These are phyloP conservation scores for Neurospora sp. DNA, from an alignment of 495 filamentous ascomycete species.

Conservation along the genomic window DNA sequence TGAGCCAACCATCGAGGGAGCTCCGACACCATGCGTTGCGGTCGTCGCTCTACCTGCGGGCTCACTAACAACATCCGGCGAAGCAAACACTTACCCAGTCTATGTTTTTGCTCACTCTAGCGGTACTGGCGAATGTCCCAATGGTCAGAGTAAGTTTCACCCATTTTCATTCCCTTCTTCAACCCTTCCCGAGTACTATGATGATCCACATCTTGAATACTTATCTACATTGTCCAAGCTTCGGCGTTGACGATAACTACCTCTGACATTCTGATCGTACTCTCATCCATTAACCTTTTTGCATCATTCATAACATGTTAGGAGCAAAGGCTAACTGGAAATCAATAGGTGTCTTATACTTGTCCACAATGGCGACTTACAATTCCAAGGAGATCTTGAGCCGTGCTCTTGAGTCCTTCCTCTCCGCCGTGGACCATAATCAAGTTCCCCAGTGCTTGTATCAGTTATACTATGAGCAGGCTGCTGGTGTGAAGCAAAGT, in stretches of 20 bases:
- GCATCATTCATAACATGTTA: constrained; percentile 1
- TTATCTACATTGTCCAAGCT: constrained; percentile 99
- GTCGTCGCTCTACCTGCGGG: constrained; percentile 60
- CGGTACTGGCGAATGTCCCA: constrained; percentile 81
- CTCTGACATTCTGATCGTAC: constrained; percentile 80
- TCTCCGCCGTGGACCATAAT: constrained; percentile 29
- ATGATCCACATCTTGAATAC: constrained; percentile 84
- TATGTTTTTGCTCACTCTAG: constrained; percentile 71
- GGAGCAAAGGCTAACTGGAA: constrained; percentile 34
- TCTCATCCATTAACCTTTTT: constrained; percentile 21
- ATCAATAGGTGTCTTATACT: constrained; percentile 59
- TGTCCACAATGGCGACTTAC: constrained; percentile 38
- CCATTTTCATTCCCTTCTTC: constrained; percentile 7
- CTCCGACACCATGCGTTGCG: constrained; percentile 60
- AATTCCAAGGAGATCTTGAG: constrained; percentile 36
- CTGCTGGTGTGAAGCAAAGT: constrained; percentile 11
- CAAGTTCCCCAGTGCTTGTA: constrained; percentile 40
- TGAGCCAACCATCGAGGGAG: constrained; percentile 59
- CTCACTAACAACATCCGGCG: constrained; percentile 22
- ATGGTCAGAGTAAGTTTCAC: constrained; percentile 67
- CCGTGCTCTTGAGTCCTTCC: constrained; percentile 43
- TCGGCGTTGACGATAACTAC: constrained; percentile 72
- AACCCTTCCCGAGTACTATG: constrained; percentile 29
- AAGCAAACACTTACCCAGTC: constrained; percentile 42
- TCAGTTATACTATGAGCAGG: constrained; percentile 53